Evolutionary conservation across 192 early-diverging fungal genomes (phyloP), one percentile per base, ranked within the genome.

Genomic region (Phycomyces blakesleeanus): DNA sequence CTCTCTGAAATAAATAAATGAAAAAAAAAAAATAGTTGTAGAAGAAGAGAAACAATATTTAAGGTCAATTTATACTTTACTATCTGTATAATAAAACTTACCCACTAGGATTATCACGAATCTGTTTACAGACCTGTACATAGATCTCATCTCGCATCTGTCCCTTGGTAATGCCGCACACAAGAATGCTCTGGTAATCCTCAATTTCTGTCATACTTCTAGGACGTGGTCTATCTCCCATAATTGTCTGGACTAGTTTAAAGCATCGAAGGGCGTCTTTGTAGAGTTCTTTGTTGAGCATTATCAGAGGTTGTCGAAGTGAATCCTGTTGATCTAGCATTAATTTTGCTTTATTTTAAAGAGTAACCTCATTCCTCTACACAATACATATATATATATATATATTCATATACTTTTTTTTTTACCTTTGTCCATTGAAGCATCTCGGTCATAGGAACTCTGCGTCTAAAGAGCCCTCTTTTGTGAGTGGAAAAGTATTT

Each of bases 141-240:
- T 92, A 94, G 51, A 95, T 91, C 71, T 98, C 96, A 69, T 98
- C 96, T 34, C 94, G 82, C 69, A 98, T 73, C 29, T 84, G 79
- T 27, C 85, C 89, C 40, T 78, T 69, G n/a, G 78, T 70, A 21
- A 96, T 86, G 15, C 93, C 95, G 21, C 76, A 78, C 68, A 90
- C 86, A 42, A 93, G 76, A 29, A 98, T 72, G 67, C 81, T 81
- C 59, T 94, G 91, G 18, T 90, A 85, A 59, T 93, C 87, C 49
- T 78, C 69, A 68, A 80, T 69, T 39, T 79, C 73, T 29, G 51
- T 73, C 60, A 25, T 52, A 53, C 63, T 22, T 41, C 66, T 38
- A 39, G 60, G 68, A 58, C 71, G 69, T 49, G 58, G 63, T 64
- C 73, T 49, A 57, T 93, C 89, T 34, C 89, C 87, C 92, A 98